Conservation (phyloP, 352 stramenopile genomes). For the Phytophthora niederhauseri region DNA sequence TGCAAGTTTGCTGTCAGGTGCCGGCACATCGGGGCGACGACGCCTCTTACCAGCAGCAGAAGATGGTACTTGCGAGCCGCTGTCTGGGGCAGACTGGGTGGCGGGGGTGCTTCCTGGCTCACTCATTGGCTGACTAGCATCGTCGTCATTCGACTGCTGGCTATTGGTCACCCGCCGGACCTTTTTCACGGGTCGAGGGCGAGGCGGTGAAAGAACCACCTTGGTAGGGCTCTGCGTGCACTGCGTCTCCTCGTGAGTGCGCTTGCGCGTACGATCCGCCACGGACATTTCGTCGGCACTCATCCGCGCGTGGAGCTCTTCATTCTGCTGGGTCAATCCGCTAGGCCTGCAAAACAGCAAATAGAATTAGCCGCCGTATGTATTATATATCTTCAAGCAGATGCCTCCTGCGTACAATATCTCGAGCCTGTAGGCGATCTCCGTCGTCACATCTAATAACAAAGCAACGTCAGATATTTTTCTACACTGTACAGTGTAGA, state of each 20-base stretch:
- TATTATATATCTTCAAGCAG: neutral
- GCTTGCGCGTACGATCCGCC: slow-evolving; percentile 27
- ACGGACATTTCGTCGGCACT: slow-evolving; percentile 34
- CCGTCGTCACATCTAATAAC: too few relatives aligned
- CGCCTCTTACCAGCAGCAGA: slow-evolving; percentile 25
- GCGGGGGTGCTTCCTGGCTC: slow-evolving; percentile 8
- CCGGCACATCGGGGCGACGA: slow-evolving; percentile 3
- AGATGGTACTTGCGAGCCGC: neutral
- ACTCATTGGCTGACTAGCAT: slow-evolving; percentile 13
- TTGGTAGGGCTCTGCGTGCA: slow-evolving; percentile 34
- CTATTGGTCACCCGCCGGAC: slow-evolving; percentile 1
- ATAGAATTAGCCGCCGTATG: too few relatives aligned
- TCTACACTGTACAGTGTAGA: too few relatives aligned
- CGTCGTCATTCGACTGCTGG: slow-evolving; percentile 18
- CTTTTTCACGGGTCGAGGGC: slow-evolving; percentile 31
- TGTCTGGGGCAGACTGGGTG: neutral
- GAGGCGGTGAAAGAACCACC: slow-evolving; percentile 12
- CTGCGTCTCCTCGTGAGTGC: slow-evolving; percentile 36
- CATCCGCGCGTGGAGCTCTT: slow-evolving; percentile 25
- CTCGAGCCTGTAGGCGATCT: slow-evolving; percentile 58
- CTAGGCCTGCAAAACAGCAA: slow-evolving; percentile 23
- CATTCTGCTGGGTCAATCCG: slow-evolving; percentile 30
- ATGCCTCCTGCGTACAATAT: slow-evolving; percentile 52
- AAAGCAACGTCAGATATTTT: too few relatives aligned
- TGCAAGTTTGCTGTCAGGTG: slow-evolving; percentile 18